Percentiles rank a stretch among this genome's conserved stretches.
Evolutionary conservation across 129 eudicot genomes (phyloP).

Genomic region (Pulicaria dysenterica): DNA sequence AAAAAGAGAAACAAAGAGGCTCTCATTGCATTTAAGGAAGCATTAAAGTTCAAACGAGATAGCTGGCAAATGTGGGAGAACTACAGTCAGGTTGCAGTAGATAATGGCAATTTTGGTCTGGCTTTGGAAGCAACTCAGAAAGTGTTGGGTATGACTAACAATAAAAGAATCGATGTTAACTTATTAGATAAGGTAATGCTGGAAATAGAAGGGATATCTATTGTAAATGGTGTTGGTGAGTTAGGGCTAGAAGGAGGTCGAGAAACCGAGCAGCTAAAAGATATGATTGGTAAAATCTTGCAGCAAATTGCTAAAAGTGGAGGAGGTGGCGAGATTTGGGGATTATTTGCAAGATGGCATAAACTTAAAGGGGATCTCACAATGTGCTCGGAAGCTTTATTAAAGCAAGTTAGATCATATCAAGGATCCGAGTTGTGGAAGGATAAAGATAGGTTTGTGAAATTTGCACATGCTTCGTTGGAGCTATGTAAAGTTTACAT

Average conservation of each 20-base stretch:
- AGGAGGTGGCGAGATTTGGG: constrained; percentile 67
- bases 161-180: constrained; percentile 52
- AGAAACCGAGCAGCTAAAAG: constrained; percentile 58
- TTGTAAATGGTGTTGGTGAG: constrained; percentile 24
- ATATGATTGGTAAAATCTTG: constrained; percentile 64
- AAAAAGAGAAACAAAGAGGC: constrained; percentile 77
- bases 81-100: constrained; percentile 80
- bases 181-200: constrained; percentile 56
- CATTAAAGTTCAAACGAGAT: constrained; percentile 81
- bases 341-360: constrained; percentile 92
- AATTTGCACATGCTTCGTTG: constrained; percentile 82
- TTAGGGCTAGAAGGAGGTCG: constrained; percentile 35
- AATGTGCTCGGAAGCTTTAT: constrained; percentile 85
- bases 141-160: constrained; percentile 62
- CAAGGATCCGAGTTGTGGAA: constrained; percentile 86
- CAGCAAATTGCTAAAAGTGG: constrained; percentile 62
- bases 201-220: constrained; percentile 58
- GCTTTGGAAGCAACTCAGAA: constrained; percentile 75
- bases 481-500: constrained; percentile 76
- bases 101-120: constrained; percentile 69
- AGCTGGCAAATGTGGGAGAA: constrained; percentile 99
- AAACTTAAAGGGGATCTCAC: constrained; percentile 71
- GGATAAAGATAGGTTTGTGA: constrained; percentile 68
- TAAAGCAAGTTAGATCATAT: constrained; percentile 84
- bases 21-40: constrained; percentile 86